These are phyloP conservation scores for Kwoniella dejecticola DNA, from an alignment of 768 basidiomycete genomes.

Conservation along the genomic window DNA sequence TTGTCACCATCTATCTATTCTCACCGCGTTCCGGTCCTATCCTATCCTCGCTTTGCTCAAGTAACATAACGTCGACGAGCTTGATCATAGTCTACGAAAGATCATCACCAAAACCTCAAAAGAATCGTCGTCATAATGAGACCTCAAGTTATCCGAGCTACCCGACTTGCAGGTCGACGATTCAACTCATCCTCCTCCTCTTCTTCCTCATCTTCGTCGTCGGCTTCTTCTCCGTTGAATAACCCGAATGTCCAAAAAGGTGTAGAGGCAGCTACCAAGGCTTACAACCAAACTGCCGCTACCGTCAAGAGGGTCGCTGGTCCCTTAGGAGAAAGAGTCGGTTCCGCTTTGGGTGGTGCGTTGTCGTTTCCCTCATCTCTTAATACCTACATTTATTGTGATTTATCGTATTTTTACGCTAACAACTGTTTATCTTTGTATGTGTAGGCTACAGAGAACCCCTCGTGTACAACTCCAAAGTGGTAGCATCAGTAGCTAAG, in stretches of 20 bases:
- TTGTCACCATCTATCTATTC: background rate
- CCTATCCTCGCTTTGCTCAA: background rate
- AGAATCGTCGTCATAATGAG: slow-evolving; percentile 22
- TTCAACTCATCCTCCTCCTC: slow-evolving; percentile 39
- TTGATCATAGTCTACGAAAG: too few species aligned
- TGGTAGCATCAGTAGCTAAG: slow-evolving; percentile 48
- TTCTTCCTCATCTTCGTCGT: slow-evolving; percentile 21
- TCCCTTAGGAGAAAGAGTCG: slow-evolving; percentile 53
- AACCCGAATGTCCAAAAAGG: slow-evolving; percentile 54
- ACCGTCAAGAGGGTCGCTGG: slow-evolving; percentile 53
- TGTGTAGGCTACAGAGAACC: slow-evolving; percentile 49
- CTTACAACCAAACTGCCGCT: slow-evolving; percentile 37
- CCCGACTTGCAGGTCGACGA: slow-evolving; percentile 37
- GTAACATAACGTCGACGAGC: background rate
- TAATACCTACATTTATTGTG: too few species aligned
- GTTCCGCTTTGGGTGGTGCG: slow-evolving; percentile 50
- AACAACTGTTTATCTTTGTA: too few species aligned
- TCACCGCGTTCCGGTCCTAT: slow-evolving; percentile 6
- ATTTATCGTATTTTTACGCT: too few species aligned
- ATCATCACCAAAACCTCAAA: too few species aligned
- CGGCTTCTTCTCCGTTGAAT: slow-evolving; percentile 25
- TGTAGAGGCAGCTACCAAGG: slow-evolving; percentile 48
- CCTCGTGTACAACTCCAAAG: slow-evolving; percentile 53
- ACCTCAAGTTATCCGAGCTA: slow-evolving; percentile 30
- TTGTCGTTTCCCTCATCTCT: slow-evolving; percentile 14